Base-by-base conservation (phyloP, 768 basidiomycete genomes). In the Suillus tomentosus region DNA sequence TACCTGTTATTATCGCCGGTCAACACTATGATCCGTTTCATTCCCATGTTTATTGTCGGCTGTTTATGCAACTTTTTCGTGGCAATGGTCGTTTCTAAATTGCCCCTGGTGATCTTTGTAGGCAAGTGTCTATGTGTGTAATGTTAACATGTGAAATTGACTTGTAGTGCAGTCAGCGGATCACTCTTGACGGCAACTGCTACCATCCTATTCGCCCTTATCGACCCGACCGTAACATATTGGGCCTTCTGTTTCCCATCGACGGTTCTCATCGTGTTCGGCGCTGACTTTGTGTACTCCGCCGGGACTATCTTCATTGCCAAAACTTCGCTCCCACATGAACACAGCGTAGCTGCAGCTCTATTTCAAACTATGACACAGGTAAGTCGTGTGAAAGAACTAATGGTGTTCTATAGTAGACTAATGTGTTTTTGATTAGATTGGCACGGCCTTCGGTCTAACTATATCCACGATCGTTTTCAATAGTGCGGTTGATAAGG, bases 161-260 rank as follows among this genome's bases (percentile, higher is more conserved):
- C n/a, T n/a, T 54, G 34, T 34, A 45, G 6, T 58, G 3, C 71
- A 83, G 84, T 78, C 0, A 62, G 76, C 22, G 91, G 92, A 19
- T 87, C 88, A 0, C 59, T 83, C 6, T 71, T 87, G 40, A 92
- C 92, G 0, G 79, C 80, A 5, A 58, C 74, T 9, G 88, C 89
- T 0, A 82, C 81, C 64, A 74, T 92, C 10, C 76, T 92, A 4
- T 90, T 92, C 68, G 91, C 91, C 2, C 66, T 90, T 2, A 89
- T 92, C 66, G 67, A 84, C 31, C 83, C 88, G 0, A 65, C 73
- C 0, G 78, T 78, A 8, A 75, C 86, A 1, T 94, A 87, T 68
- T 94, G 92, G 92, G 89, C 88, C 1, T 89, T 81, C 64, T 87
- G 85, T 6, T 94, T 94, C 74, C 89, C 91, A 0, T 83, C 87